Percentiles rank a stretch among this genome's conserved stretches.
phyloP scores from a whole-genome alignment of 371 early-diverging fungal genomes.

The Rhizopus microsporus region DNA sequence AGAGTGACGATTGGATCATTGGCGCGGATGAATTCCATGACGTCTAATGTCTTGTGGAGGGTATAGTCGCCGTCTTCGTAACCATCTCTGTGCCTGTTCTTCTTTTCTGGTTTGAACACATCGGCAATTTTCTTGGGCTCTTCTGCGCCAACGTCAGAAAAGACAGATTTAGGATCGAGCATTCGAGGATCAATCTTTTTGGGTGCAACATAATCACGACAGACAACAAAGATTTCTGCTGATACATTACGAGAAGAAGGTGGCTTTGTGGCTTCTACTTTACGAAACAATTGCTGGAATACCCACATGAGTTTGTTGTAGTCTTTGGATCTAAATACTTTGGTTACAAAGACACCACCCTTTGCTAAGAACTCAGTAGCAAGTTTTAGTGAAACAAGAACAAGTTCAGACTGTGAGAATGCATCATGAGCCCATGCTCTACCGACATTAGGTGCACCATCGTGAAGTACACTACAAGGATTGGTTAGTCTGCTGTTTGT shows the following conservation, averaged over 20 bases:
- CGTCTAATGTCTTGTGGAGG: conserved; percentile 70
- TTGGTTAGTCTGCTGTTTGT: background rate
- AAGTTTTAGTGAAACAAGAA: conserved; percentile 92
- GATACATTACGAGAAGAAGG: conserved; percentile 99
- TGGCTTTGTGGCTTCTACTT: conserved; percentile 99
- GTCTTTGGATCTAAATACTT: conserved; percentile 99
- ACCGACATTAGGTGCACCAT: conserved; percentile 99
- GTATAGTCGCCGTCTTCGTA: conserved; percentile 95
- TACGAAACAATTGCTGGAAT: conserved; percentile 96
- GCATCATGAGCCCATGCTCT: conserved; percentile 98
- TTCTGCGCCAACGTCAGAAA: conserved; percentile 83
- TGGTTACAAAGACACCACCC: conserved; percentile 99
- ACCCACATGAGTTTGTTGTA: conserved; percentile 99
- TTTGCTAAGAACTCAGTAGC: conserved; percentile 94
- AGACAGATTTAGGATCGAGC: conserved; percentile 94
- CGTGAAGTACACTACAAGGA: conserved; percentile 87
- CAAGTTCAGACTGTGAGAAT: conserved; percentile 97
- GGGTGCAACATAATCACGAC: conserved; percentile 93
- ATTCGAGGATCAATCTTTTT: conserved; percentile 95
- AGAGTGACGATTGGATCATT: conserved; percentile 79
- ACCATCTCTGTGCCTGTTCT: conserved; percentile 90
- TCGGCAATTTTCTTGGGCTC: conserved; percentile 52
- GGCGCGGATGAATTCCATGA: conserved; percentile 77
- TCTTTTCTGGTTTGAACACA: conserved; percentile 86
- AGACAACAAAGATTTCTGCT: conserved; percentile 99